These are phyloP conservation scores for Glaciozyma martinii DNA, from an alignment of 768 basidiomycete species.

Conservation along the genomic window DNA sequence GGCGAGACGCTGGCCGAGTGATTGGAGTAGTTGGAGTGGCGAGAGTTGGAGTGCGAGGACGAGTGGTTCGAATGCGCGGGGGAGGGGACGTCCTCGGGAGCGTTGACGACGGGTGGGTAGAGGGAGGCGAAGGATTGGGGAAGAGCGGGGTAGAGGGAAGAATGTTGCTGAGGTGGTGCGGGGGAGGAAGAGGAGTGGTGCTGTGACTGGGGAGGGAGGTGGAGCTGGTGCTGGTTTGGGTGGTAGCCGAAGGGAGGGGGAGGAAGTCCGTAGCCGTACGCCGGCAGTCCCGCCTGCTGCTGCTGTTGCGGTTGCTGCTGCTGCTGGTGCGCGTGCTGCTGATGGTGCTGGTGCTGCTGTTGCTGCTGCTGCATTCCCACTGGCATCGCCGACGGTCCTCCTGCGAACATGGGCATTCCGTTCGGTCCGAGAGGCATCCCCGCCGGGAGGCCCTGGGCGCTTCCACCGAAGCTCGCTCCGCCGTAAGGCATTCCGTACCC, in stretches of 20 bases:
- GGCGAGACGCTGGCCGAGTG: slow-evolving; percentile 26
- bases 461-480: neutral
- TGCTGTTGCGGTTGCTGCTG: too few relatives aligned
- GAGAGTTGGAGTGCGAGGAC: slow-evolving; percentile 9
- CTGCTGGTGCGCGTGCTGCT: neutral
- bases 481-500: neutral
- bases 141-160: slow-evolving; percentile 21
- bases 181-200: neutral
- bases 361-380: slow-evolving; percentile 1
- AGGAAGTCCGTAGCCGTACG: too few relatives aligned
- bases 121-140: neutral
- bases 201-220: neutral
- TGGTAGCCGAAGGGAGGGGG: neutral
- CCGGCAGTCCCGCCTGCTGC: too few relatives aligned
- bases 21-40: slow-evolving; percentile 2
- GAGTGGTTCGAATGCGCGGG: slow-evolving; percentile 12
- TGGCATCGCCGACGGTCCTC: neutral
- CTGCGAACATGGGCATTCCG: neutral
- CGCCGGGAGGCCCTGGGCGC: neutral
- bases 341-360: slow-evolving; percentile 1
- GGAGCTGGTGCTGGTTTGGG: neutral
- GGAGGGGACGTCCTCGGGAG: slow-evolving; percentile 5
- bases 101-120: slow-evolving; percentile 9
- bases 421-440: neutral
- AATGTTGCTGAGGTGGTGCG: neutral